These are phyloP conservation scores for Saturnispora serradocipensis DNA, from an alignment of 805 yeast genomes.

Conservation along the genomic window DNA sequence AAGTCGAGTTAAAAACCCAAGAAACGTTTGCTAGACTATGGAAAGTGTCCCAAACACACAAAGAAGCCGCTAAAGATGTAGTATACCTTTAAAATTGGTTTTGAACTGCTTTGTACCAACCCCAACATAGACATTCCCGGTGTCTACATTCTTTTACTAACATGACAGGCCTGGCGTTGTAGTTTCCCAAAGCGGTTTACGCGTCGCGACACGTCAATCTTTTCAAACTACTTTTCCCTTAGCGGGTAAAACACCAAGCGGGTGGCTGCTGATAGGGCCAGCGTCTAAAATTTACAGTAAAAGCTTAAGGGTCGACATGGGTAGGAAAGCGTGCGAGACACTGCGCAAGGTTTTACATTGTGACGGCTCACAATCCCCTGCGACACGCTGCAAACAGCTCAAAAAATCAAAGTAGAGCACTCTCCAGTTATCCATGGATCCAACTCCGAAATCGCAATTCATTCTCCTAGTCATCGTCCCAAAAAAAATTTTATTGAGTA, in stretches of 20 bases:
- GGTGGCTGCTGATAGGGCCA: background rate
- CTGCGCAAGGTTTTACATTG: background rate
- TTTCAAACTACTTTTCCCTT: background rate
- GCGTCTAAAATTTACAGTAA: too few relatives aligned
- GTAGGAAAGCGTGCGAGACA: too few relatives aligned
- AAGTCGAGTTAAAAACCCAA: too few relatives aligned
- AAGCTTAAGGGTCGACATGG: too few relatives aligned
- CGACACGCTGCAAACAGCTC: background rate
- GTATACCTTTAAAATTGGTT: too few relatives aligned
- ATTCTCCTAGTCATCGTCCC: background rate
- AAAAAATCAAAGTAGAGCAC: background rate
- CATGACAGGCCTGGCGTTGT: background rate
- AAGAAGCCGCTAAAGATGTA: too few relatives aligned
- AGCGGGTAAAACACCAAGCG: background rate
- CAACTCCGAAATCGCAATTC: background rate
- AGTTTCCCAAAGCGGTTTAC: background rate
- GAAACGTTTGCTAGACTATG: too few relatives aligned
- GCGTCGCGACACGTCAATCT: background rate
- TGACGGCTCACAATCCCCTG: background rate
- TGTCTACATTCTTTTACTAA: too few relatives aligned
- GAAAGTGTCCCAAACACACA: too few relatives aligned
- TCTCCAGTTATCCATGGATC: background rate
- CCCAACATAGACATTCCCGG: too few relatives aligned
- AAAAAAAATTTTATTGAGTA: background rate
- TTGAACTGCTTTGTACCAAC: too few relatives aligned